These are phyloP conservation scores for Capronia americana DNA, from an alignment of 2,329 filamentous ascomycete species.

Conservation along the genomic window DNA sequence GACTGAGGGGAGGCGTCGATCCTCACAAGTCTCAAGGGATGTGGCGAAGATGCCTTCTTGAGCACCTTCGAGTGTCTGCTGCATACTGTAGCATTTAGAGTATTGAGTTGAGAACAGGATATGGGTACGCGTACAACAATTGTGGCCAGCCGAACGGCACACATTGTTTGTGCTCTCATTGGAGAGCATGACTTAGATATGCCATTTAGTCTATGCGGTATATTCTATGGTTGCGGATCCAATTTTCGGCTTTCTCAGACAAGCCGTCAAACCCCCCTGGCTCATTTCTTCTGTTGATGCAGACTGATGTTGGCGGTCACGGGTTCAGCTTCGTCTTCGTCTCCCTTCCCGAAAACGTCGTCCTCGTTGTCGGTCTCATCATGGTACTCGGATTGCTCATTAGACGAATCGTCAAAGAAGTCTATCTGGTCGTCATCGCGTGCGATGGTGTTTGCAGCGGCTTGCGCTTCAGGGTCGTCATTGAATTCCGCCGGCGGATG, in stretches of 20 bases:
- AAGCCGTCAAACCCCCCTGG: background rate
- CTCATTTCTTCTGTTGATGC: conserved; percentile 43
- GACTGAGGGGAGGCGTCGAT: too few relatives aligned
- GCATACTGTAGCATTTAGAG: too few relatives aligned
- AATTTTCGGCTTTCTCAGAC: background rate
- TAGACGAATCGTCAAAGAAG: conserved; percentile 51
- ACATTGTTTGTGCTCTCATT: background rate
- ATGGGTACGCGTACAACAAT: too few relatives aligned
- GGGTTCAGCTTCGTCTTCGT: conserved; percentile 41
- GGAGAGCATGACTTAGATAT: background rate
- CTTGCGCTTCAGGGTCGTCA: conserved; percentile 49
- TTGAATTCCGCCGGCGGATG: conserved; percentile 38
- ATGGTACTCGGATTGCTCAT: conserved; percentile 50
- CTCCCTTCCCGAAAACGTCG: conserved; percentile 50
- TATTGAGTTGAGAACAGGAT: too few relatives aligned
- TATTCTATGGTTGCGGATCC: conserved; percentile 5
- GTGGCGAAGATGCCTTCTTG: too few relatives aligned
- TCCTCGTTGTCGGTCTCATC: conserved; percentile 62
- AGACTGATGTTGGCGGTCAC: conserved; percentile 48
- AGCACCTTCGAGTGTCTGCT: too few relatives aligned
- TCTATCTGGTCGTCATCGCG: conserved; percentile 51
- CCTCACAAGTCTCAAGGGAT: too few relatives aligned
- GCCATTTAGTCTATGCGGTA: background rate
- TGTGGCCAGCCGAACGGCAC: too few relatives aligned
- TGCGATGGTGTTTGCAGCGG: conserved; percentile 49